Evolutionary conservation across 352 stramenopile species (phyloP).

Genomic region (Phytophthora uliginosa): DNA sequence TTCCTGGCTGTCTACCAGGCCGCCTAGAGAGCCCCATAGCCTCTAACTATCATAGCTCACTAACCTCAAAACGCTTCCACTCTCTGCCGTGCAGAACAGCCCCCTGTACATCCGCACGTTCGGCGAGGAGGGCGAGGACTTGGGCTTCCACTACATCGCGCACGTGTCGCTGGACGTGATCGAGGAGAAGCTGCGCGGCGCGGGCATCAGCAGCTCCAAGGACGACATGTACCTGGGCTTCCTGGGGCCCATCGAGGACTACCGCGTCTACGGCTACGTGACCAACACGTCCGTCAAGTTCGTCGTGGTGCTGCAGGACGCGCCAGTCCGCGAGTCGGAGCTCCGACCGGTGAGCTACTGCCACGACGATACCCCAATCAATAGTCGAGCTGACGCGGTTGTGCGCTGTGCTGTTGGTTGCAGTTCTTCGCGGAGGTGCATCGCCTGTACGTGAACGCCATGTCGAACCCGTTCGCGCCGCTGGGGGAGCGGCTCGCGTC

Average conservation of each 20-base stretch:
- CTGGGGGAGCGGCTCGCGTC: conserved; percentile 87
- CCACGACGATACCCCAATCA: not conserved
- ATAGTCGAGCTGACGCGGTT: not conserved
- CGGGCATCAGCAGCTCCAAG: conserved; percentile 60
- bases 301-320: conserved; percentile 81
- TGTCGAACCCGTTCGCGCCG: conserved; percentile 89
- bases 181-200: conserved; percentile 77
- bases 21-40: not conserved
- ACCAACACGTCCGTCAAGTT: conserved; percentile 91
- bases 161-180: conserved; percentile 89
- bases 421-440: conserved; percentile 89
- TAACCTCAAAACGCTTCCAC: not conserved
- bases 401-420: conserved; percentile 4
- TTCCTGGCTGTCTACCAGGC: not conserved
- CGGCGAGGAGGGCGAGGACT: conserved; percentile 80
- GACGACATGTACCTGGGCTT: conserved; percentile 92
- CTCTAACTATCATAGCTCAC: not conserved
- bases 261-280: conserved; percentile 88
- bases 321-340: conserved; percentile 81
- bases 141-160: conserved; percentile 90
- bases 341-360: conserved; percentile 64
- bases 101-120: conserved; percentile 88
- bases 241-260: conserved; percentile 88
- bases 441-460: conserved; percentile 89
- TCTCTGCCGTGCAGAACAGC: conserved; percentile 58